These are phyloP conservation scores for Saccharomycopsis sp. DNA, from an alignment of 805 yeast genomes.

Conservation along the genomic window DNA sequence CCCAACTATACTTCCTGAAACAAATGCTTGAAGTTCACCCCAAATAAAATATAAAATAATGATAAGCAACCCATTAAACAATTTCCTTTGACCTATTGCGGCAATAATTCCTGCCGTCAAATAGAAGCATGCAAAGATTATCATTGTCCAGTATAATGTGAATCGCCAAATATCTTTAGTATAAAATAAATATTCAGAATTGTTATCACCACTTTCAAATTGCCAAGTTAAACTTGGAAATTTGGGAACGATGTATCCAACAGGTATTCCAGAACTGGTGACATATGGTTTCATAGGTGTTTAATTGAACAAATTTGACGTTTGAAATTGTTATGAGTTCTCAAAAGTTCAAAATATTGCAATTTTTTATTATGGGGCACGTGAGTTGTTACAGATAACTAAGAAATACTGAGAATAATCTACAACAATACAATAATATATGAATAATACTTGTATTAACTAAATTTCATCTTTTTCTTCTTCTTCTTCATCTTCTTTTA, in stretches of 20 bases:
- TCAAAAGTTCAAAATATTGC: background rate
- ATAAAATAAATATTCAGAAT: conserved; percentile 47
- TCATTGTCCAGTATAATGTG: conserved; percentile 75
- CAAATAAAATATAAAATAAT: conserved; percentile 40
- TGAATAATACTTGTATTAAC: background rate
- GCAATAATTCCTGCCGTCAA: conserved; percentile 59
- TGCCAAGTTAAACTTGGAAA: conserved; percentile 62
- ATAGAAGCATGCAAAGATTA: conserved; percentile 59
- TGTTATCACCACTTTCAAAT: conserved; percentile 8
- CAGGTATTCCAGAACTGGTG: conserved; percentile 54
- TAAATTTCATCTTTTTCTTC: conserved; percentile 23
- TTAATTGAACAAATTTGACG: background rate
- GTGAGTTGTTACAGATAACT: background rate
- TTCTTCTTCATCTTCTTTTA: conserved; percentile 47
- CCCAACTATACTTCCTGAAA: conserved; percentile 73
- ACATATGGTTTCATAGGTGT: conserved; percentile 29
- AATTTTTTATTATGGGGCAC: background rate
- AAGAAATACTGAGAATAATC: background rate
- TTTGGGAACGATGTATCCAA: conserved; percentile 70
- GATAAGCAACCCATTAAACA: conserved; percentile 35
- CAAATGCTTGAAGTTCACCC: conserved; percentile 59
- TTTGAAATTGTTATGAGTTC: background rate
- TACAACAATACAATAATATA: background rate
- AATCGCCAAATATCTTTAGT: conserved; percentile 72
- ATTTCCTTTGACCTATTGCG: conserved; percentile 39